Evolutionary conservation across 768 basidiomycete species (phyloP), one percentile per base, ranked within the genome.

Genomic region (Trametes punicea): DNA sequence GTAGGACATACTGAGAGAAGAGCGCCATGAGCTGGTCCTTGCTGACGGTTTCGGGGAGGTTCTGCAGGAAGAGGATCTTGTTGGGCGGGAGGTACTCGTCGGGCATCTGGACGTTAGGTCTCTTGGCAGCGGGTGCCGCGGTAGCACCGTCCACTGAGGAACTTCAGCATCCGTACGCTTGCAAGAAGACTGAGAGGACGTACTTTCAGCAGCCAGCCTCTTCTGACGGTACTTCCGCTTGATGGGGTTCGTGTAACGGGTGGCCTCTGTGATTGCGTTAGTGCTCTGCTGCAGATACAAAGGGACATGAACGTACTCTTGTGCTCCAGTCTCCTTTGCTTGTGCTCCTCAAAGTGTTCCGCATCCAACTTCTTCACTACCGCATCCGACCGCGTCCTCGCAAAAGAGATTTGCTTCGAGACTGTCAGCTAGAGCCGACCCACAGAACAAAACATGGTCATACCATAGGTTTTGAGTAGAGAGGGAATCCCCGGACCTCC

Each of bases 1-100:
- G 16, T 11, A 39, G 55, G 6, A 81, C 84, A 59, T 57, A 97
- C 93, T 93, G 90, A 57, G 90, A 87, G 76, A 99, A 98, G 21
- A 98, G 77, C 2, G 85, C 84, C 71, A 88, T 83, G 58, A 99
- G 87, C 67, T 90, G 87, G 50, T 97, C 95, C 68, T 96, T 94
- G 51, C 88, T 93, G 62, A 94, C 93, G 38, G 73, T 87, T 68
- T 97, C 93, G 18, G 95, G 94, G 21, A 99, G 78, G 69, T 98
- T 98, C 73, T 99, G 97, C 62, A 99, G 70, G 82, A 99, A 99
- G 48, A 99, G 81, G 72, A 98, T 96, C 71, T 95, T 94, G 87
- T 99, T 99, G 34, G 97, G 96, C 2, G 97, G 97, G 6, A 99
- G 83, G 71, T 98, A 98, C 71, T 99, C 97, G 86, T 99, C 97